phyloP scores from a whole-genome alignment of 495 filamentous ascomycete genomes.

The Cercophora samala region DNA sequence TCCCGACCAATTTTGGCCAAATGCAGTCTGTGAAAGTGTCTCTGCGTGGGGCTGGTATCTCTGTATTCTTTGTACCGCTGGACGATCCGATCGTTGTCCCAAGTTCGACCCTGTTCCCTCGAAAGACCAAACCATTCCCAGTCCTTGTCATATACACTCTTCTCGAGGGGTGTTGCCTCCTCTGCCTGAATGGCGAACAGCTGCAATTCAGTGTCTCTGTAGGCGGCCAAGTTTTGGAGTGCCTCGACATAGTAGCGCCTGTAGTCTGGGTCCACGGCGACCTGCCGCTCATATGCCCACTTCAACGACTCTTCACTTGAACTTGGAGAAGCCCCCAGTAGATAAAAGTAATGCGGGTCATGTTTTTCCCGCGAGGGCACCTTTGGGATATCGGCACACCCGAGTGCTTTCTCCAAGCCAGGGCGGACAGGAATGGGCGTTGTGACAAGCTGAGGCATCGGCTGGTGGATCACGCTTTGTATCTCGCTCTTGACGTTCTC shows the following conservation, averaged over 20 bases:
- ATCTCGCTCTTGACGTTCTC: constrained; percentile 38
- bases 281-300: constrained; percentile 31
- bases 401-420: constrained; percentile 24
- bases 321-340: constrained; percentile 24
- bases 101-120: constrained; percentile 9
- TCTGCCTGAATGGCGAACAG: constrained; percentile 18
- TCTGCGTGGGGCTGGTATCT: not conserved
- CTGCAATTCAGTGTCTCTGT: constrained; percentile 25
- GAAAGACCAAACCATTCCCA: constrained; percentile 17
- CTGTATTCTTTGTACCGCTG: not conserved
- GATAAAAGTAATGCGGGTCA: constrained; percentile 12
- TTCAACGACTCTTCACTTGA: constrained; percentile 25
- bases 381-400: constrained; percentile 9
- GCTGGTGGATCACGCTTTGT: constrained; percentile 27
- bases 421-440: constrained; percentile 13
- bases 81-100: not conserved
- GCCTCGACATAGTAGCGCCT: constrained; percentile 22
- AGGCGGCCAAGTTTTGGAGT: constrained; percentile 20
- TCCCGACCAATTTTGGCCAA: constrained; percentile 18
- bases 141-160: constrained; percentile 23
- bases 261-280: constrained; percentile 18
- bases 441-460: not conserved
- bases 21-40: not conserved
- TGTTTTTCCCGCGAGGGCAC: too few species aligned
- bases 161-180: not conserved